These are phyloP conservation scores for Saccharomycopsis javanensis DNA, from an alignment of 805 yeast species.

Conservation along the genomic window DNA sequence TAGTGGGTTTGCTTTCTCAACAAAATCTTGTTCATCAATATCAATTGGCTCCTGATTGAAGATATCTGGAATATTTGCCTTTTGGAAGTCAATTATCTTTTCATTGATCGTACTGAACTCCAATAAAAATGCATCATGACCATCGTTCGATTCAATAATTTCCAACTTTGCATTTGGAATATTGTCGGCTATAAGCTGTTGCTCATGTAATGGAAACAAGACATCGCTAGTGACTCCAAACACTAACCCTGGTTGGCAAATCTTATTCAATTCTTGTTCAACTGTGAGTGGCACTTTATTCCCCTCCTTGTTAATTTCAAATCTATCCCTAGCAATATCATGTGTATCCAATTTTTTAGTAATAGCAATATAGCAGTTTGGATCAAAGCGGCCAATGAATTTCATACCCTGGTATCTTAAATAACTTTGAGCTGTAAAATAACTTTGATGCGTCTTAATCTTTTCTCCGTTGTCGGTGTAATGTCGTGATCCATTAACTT, in stretches of 20 bases:
- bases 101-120: conserved; percentile 79
- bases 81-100: conserved; percentile 58
- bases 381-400: conserved; percentile 84
- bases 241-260: conserved; percentile 68
- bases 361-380: conserved; percentile 91
- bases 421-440: conserved; percentile 92
- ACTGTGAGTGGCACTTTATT: conserved; percentile 21
- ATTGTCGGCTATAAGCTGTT: conserved; percentile 66
- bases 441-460: conserved; percentile 37
- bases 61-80: conserved; percentile 45
- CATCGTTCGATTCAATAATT: conserved; percentile 83
- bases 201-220: conserved; percentile 84
- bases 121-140: conserved; percentile 91
- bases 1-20: background rate
- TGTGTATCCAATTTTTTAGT: conserved; percentile 93
- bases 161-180: conserved; percentile 62
- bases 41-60: conserved; percentile 39
- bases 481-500: conserved; percentile 25
- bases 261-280: conserved; percentile 44
- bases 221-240: conserved; percentile 93
- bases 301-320: conserved; percentile 25
- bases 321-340: conserved; percentile 76
- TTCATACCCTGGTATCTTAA: conserved; percentile 90
- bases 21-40: conserved; percentile 30
- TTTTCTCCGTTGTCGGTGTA: conserved; percentile 22